Base-by-base conservation (phyloP, 768 basidiomycete genomes). In the Phanerodontia chrysosporium region DNA sequence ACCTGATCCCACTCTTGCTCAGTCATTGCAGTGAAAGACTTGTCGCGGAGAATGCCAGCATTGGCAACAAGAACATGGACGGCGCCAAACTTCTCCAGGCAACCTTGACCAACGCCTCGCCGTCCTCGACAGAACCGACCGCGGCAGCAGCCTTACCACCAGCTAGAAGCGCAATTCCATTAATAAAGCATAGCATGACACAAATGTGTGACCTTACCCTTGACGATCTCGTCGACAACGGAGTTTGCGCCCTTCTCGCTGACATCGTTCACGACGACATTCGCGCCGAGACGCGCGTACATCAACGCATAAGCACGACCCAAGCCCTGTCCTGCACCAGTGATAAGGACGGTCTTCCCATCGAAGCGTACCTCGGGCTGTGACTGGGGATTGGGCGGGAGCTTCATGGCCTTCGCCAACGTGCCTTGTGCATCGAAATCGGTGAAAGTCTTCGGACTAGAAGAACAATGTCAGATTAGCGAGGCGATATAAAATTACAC, bases 1-100 rank as follows among this genome's bases (percentile, higher is more conserved):
- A 98, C 95, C 56, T 86, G 75, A 70, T 98, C 95, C 97, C 97
- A 99, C 64, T 98, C 95, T 63, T 86, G 83, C 65, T 92, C 90
- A 0, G 87, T 83, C 90, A 98, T 89, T 6, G 89, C 83, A 56
- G 82, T 76, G 77, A 98, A 96, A 3, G 92, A 92, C 70, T 95
- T 97, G 75, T 98, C 95, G 45, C 96, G 82, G 52, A 98, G 75
- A 64, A 98, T 89, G 62, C 96, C 95, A 44, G 96, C 97, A 67
- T 98, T 99, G 35, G 92, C 92, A 55, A 95, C 77, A 42, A 97
- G 84, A 22, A 93, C 77, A 68, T 99, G 95, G 3, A 97, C 86
- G 29, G 81, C 77, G 24, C 95, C 95, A 65, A 95, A 99, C 32
- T 87, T 84, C 60, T 95, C 87, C 51, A 97, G 59, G 95, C 94